Base-by-base conservation (phyloP, 345 rosid genomes). In the Triadica sebifera region DNA sequence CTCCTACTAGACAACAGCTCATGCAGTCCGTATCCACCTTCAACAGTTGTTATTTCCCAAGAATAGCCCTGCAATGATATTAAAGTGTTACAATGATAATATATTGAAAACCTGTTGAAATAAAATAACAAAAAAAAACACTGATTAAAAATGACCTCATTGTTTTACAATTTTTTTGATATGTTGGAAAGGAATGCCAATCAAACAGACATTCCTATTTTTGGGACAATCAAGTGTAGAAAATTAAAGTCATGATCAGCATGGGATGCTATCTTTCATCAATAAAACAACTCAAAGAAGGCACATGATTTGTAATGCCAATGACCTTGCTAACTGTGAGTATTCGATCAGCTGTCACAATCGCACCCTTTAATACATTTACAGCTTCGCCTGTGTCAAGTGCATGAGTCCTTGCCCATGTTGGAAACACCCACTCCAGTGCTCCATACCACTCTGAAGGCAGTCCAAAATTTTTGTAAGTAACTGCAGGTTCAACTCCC, bases 301-400 rank as follows among this genome's bases (percentile, higher is more conserved):
- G 38, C n/a, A 45, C 17, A 49, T 77, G 38, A 63, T 59, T 38
- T 71, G 62, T 25, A 46, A 51, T 62, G 62, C 17, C 46, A 69
- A 73, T 81, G 67, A 94, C 98, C 97, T 95, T 85, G 90, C 97
- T 95, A 79, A 95, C 98, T 19, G 99, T 91, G 65, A 95, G 83
- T 76, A 95, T 83, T 59, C 97, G 87, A 78, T 95, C 99, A 57
- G 96, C 84, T 73, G 99, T 89, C 59, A 95, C 98, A 68, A 95
- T 82, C 74, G 97, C 98, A 84, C 99, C 97, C 89, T 95, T 95
- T 41, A 95, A 87, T 81, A 95, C 77, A 86, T 91, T 95, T 76
- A 95, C 97, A 5, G 99, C 98, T 86, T 89, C 96, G 64, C 99
- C 99, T 1, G 93, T 91, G 86, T 95, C 99, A n/a, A 95, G 98